Conservation (phyloP, 2,329 filamentous ascomycete species). For the Pseudogymnoascus sp. region DNA sequence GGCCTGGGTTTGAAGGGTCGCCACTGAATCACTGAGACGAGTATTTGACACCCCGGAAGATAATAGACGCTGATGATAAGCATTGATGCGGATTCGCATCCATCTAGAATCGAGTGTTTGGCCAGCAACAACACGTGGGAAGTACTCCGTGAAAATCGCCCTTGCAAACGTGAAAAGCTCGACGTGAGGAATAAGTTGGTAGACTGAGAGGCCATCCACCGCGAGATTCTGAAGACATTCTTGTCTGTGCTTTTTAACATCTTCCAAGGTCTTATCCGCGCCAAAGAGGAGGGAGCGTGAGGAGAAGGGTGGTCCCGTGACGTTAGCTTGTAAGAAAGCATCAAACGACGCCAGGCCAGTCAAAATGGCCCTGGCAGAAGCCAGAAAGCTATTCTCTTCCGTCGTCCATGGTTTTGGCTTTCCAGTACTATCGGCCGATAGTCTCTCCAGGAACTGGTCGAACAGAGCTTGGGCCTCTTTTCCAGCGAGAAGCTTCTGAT, state of each 20-base stretch:
- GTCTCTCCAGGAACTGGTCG: background rate
- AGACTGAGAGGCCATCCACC: conserved; percentile 79
- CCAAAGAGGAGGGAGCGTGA: conserved; percentile 24
- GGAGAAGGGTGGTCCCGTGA: conserved; percentile 75
- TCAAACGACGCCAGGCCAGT: conserved; percentile 63
- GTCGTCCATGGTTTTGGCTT: background rate
- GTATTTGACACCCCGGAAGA: conserved; percentile 21
- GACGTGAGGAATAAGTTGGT: conserved; percentile 73
- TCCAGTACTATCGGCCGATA: background rate
- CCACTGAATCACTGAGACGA: conserved; percentile 45
- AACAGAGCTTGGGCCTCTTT: background rate
- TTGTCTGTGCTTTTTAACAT: conserved; percentile 35
- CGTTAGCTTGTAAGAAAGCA: conserved; percentile 77
- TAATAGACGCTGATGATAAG: conserved; percentile 62
- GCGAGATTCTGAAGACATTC: conserved; percentile 62
- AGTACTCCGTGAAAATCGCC: conserved; percentile 36
- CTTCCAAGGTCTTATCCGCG: conserved; percentile 28
- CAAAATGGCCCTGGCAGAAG: conserved; percentile 19
- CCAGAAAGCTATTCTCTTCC: conserved; percentile 12
- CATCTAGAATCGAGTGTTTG: conserved; percentile 32
- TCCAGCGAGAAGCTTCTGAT: background rate
- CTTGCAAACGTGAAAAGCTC: conserved; percentile 74
- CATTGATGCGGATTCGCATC: conserved; percentile 57
- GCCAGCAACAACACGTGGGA: conserved; percentile 20
- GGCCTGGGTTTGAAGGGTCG: conserved; percentile 50